Evolutionary conservation across 2,329 filamentous ascomycete species (phyloP), one percentile per base, ranked within the genome.

Genomic region (Chrysoporthe cubensis): DNA sequence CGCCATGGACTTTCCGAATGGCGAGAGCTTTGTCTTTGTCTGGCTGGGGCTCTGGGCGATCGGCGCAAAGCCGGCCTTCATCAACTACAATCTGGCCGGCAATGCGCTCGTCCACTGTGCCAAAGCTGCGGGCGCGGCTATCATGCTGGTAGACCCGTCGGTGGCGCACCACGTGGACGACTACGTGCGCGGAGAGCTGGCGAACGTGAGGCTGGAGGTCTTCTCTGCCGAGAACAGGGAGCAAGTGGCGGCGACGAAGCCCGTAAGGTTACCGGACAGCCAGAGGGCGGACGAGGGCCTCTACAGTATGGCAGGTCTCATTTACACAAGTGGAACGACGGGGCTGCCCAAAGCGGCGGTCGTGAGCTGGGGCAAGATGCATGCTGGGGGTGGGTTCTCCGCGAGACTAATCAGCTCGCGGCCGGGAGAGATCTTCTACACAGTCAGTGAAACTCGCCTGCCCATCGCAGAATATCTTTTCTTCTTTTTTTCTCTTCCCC

Each of bases 301-400:
- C 7, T 79, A 84, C 8, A 85, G 88, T 67, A 88, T 93, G 81
- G 90, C 87, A 1, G 83, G 91, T 57, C 84, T 97, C 71, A 94
- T 97, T 72, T 96, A 92, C 77, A 96, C 93, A 0, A 93, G 90
- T 42, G 93, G 93, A 21, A 96, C 93, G 0, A 96, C 93, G 0
- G 93, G 93, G 1, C 80, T 96, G 71, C 93, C 93, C 11, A 96
- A 96, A 75, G 87, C 91, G 0, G 91, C 91, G 13, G 88, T 94
- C 61, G 86, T 94, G 1, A 88, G 88, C n/a, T 93, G 90, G 90
- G 81, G 80, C 32, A 94, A 94, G 75, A 79, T 85, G 65, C 84
- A 84, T 64, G 75, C 84, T 1, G 87, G 84, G 1, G 82, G 82
- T 32, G 78, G 76, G 13, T 87, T 91, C 67, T 81, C 86, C 1